A percentile compares a stretch with the other conserved stretches of the same genome.
These are phyloP conservation scores for Flaveria robusta DNA, from an alignment of 129 eudicot genomes.

Conservation along the genomic window DNA sequence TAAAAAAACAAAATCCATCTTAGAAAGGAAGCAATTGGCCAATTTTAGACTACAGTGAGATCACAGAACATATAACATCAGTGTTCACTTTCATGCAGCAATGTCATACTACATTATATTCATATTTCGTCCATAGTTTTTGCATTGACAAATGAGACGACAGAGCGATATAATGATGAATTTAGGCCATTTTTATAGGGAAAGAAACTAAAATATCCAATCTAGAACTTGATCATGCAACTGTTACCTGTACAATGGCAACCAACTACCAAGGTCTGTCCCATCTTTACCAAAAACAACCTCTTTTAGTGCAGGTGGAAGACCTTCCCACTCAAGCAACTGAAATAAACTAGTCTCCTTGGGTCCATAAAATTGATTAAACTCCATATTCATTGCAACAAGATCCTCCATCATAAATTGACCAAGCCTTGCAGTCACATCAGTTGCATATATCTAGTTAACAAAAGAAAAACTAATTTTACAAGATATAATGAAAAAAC, in stretches of 20 bases:
- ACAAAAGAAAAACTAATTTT: not conserved
- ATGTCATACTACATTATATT: not conserved
- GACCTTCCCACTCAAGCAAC: slow-evolving; percentile 72
- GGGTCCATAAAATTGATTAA: slow-evolving; percentile 78
- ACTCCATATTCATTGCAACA: slow-evolving; percentile 78
- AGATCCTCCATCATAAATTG: slow-evolving; percentile 92
- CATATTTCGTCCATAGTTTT: not conserved
- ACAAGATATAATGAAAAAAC: not conserved
- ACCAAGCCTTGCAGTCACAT: slow-evolving; percentile 69
- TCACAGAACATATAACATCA: not conserved
- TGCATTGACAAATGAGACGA: not conserved
- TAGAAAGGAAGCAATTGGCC: not conserved
- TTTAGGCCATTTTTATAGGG: not conserved
- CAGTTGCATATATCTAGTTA: slow-evolving; percentile 81
- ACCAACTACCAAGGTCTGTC: slow-evolving; percentile 69
- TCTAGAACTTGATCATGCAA: slow-evolving; percentile 7
- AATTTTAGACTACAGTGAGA: not conserved
- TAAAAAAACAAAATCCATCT: not conserved
- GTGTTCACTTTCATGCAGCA: not conserved
- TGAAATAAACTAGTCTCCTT: slow-evolving; percentile 47
- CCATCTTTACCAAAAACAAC: slow-evolving; percentile 68
- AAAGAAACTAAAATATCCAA: not conserved
- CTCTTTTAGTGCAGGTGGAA: slow-evolving; percentile 62
- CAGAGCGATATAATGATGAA: not conserved
- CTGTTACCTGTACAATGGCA: slow-evolving; percentile 78